Evolutionary conservation across 257 asterid species (phyloP).

Genomic region (Salvia hispanica): DNA sequence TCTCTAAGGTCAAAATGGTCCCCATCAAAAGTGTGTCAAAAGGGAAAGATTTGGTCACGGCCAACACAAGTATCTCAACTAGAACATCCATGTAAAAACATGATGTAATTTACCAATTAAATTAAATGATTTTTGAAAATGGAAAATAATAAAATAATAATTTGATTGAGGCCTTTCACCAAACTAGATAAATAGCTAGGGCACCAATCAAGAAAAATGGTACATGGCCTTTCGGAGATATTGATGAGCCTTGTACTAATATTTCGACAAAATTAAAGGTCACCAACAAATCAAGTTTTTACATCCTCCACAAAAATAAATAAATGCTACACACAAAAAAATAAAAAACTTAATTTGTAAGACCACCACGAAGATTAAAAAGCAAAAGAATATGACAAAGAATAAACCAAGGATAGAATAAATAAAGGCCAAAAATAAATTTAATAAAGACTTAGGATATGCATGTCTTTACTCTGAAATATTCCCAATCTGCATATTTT

Average conservation of each 20-base stretch:
- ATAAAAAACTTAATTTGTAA: too few relatives aligned
- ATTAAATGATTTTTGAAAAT: neutral
- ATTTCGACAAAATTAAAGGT: constrained; percentile 1
- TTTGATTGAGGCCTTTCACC: constrained; percentile 26
- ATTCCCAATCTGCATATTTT: constrained; percentile 30
- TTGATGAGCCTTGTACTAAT: constrained; percentile 15
- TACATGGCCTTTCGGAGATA: constrained; percentile 26
- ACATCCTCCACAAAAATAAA: too few relatives aligned
- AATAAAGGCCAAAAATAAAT: neutral
- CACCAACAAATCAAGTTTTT: constrained; percentile 15
- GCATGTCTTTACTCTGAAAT: constrained; percentile 22
- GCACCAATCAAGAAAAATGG: constrained; percentile 11
- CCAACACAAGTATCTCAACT: constrained; percentile 28
- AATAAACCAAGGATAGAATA: constrained; percentile 14
- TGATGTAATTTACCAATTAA: constrained; percentile 7
- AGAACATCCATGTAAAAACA: constrained; percentile 24
- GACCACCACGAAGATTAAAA: too few relatives aligned
- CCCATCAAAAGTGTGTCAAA: constrained; percentile 20
- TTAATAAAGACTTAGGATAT: constrained; percentile 8
- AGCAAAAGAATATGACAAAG: neutral
- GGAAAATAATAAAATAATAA: neutral
- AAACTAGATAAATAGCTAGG: constrained; percentile 9
- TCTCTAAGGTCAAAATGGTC: constrained; percentile 29
- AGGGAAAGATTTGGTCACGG: constrained; percentile 36
- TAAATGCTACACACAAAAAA: neutral